Conservation (phyloP, 441 rosid species). For the Erysimum cheiri region DNA sequence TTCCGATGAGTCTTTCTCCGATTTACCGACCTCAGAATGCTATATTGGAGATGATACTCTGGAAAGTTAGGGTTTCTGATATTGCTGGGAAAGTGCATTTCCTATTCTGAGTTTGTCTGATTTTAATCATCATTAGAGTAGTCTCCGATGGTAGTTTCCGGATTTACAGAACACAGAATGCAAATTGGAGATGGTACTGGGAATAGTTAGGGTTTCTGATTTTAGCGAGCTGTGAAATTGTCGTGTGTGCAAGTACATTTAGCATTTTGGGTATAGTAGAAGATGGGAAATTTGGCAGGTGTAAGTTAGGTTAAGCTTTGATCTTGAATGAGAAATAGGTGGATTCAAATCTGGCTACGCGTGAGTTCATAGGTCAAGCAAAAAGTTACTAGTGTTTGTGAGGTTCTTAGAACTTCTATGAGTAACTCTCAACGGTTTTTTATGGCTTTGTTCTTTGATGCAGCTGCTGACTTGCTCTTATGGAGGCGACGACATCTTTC, state of each 20-base stretch:
- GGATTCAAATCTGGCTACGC: slow-evolving; percentile 10
- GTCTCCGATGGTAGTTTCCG: background rate
- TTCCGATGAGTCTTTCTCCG: background rate
- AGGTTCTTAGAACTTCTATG: background rate
- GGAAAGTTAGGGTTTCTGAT: slow-evolving; percentile 33
- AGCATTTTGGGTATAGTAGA: background rate
- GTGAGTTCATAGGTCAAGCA: background rate
- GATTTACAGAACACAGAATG: slow-evolving; percentile 4
- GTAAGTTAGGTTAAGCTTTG: slow-evolving; percentile 30
- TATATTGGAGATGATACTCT: slow-evolving; percentile 5
- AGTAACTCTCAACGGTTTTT: background rate
- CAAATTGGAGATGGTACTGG: background rate
- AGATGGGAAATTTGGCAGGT: slow-evolving; percentile 6
- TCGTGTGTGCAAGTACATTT: background rate
- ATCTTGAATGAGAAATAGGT: slow-evolving; percentile 17
- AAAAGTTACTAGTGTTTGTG: background rate
- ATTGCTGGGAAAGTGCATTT: slow-evolving; percentile 18
- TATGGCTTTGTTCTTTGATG: slow-evolving; percentile 33
- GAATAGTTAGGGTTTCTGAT: slow-evolving; percentile 1
- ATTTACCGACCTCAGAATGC: background rate
- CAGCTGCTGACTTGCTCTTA: slow-evolving; percentile 83
- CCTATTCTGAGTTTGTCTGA: background rate
- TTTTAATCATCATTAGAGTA: background rate
- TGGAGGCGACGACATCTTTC: slow-evolving; percentile 76
- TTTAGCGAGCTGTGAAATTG: background rate